phyloP scores from a whole-genome alignment of 2,329 filamentous ascomycete genomes.

The Aspergillus sojae region DNA sequence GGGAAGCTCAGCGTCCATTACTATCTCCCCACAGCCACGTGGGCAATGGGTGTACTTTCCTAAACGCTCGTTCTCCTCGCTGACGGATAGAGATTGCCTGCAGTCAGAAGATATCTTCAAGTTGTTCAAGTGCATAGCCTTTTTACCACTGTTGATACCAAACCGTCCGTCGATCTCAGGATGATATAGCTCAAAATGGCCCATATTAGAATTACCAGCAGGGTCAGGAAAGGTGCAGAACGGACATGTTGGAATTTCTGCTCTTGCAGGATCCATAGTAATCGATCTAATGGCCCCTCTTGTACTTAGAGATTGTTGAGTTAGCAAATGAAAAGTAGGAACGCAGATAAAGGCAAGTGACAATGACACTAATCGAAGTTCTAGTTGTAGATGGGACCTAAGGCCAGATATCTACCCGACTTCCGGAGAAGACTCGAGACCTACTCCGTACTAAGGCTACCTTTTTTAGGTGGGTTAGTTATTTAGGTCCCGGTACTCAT shows the following conservation, averaged over 20 bases:
- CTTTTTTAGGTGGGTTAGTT: neutral
- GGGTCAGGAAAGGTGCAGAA: constrained; percentile 49
- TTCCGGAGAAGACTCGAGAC: neutral
- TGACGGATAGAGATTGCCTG: constrained; percentile 1
- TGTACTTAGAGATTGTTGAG: neutral
- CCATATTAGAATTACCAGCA: constrained; percentile 42
- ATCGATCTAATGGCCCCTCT: neutral
- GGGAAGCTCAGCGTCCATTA: constrained; percentile 56
- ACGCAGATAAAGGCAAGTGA: neutral
- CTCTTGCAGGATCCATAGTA: constrained; percentile 23
- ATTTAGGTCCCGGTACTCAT: neutral
- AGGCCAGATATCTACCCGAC: neutral
- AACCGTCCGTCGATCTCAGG: constrained; percentile 40
- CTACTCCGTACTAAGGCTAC: too few species aligned
- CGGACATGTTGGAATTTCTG: constrained; percentile 38
- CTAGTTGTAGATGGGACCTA: neutral
- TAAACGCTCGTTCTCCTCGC: constrained; percentile 10
- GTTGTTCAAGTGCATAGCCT: neutral
- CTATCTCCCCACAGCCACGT: constrained; percentile 62
- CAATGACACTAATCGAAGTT: neutral
- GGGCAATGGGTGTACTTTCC: constrained; percentile 56
- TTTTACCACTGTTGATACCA: constrained; percentile 21
- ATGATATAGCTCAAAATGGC: constrained; percentile 51
- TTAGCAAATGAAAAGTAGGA: neutral
- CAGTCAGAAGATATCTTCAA: neutral